Base-by-base conservation (phyloP, 352 stramenopile species). In the Aphanomyces astaci region DNA sequence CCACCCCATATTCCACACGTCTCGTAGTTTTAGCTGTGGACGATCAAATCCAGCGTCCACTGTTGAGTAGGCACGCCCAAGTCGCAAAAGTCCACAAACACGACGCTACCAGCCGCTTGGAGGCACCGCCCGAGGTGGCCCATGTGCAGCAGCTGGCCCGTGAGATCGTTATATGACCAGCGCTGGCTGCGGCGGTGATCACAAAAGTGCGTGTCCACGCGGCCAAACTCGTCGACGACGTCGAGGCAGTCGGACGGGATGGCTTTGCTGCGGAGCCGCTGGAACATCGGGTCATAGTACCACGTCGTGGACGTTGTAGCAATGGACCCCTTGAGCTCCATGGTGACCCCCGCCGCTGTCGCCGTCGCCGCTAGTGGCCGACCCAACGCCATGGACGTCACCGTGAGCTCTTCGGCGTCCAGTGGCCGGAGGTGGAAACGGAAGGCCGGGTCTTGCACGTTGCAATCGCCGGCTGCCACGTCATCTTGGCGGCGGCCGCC, bases 111-210 rank as follows among this genome's bases (percentile, higher is more conserved):
- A 0, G 31, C 64, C 70, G 60, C 72, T 65, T 88, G 76, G 0
- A 91, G 68, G 40, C 83, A 91, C 48, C 88, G 78, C n/a, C 73
- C 75, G 27, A 69, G 60, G 66, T 88, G 73, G 9, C 53, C 76
- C 3, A 49, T 71, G 48, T 89, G 78, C 31, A 71, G 74, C 0
- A 90, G 64, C 63, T 76, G 70, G 0, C 76, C 75, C 2, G 82
- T 85, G 1, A 66, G 27, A 28, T 73, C 70, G 17, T 90, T 77
- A 54, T 77, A 86, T 39, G 54, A 73, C 80, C 80, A 90, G 59
- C 86, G 84, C 69, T 90, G 82, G 73, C 88, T 89, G 11, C 13
- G 24, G 62, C 87, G 76, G 24, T 84, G 75, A 24, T 87, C 71
- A 57, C 82, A 90, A 22, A 70, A 68, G 64, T 79, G 88, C 28